Percentiles rank a stretch among this genome's conserved stretches.
Conservation (phyloP, 306 rosid species). For the Pyrus pyrifolia region DNA sequence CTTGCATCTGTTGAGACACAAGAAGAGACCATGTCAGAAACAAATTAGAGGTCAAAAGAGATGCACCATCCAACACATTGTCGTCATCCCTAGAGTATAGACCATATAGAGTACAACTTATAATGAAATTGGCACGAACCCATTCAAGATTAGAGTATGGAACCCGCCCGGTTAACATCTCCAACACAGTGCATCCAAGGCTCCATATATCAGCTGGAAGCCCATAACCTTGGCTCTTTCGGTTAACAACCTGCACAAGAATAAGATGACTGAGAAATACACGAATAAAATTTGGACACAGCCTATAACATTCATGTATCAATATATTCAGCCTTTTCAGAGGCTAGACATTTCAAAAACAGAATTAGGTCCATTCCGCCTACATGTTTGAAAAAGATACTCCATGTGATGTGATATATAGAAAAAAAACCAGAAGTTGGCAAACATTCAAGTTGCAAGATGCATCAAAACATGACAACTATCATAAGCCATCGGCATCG, state of each 20-base stretch:
- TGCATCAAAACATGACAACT: neutral
- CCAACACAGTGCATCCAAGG: slow-evolving; percentile 94
- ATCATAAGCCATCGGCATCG: neutral
- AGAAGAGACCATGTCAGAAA: slow-evolving; percentile 18
- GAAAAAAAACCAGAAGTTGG: neutral
- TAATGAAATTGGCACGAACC: slow-evolving; percentile 38
- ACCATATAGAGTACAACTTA: neutral
- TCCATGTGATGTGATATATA: neutral
- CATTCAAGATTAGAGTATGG: slow-evolving; percentile 59
- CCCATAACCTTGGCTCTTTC: slow-evolving; percentile 71
- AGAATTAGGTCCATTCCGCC: neutral
- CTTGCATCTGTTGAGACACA: slow-evolving; percentile 62
- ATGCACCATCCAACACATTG: neutral
- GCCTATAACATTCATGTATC: neutral
- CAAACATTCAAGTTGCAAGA: neutral
- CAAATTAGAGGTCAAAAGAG: slow-evolving; percentile 6
- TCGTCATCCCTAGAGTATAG: neutral
- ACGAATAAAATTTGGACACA: neutral
- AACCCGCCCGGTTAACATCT: slow-evolving; percentile 69
- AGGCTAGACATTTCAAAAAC: neutral
- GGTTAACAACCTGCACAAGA: slow-evolving; percentile 68
- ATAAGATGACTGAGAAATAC: slow-evolving; percentile 14
- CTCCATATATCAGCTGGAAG: slow-evolving; percentile 97
- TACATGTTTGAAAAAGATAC: neutral
- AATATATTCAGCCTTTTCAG: neutral